phyloP scores from a whole-genome alignment of 2,329 filamentous ascomycete genomes.

The Aspergillus cejpii region DNA sequence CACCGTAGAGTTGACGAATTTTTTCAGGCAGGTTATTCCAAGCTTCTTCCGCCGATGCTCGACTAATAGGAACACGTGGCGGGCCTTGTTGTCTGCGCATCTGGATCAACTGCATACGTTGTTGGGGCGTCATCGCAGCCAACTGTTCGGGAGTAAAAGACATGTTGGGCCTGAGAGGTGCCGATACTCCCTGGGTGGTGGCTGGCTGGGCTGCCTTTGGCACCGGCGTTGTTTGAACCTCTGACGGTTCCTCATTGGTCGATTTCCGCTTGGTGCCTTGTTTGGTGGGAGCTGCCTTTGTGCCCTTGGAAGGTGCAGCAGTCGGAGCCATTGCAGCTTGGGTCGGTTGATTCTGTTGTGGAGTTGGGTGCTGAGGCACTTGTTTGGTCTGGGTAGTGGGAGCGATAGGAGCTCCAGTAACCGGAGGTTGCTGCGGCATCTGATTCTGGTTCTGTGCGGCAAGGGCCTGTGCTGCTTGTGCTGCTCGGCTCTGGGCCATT shows the following conservation, averaged over 20 bases:
- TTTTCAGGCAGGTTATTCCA: slow-evolving; percentile 37
- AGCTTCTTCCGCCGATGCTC: slow-evolving; percentile 33
- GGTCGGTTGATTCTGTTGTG: slow-evolving; percentile 24
- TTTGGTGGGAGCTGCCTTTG: slow-evolving; percentile 25
- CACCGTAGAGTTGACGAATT: slow-evolving; percentile 36
- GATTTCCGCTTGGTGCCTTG: slow-evolving; percentile 41
- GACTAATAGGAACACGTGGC: slow-evolving; percentile 27
- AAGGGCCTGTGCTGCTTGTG: slow-evolving; percentile 22
- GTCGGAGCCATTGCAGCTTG: slow-evolving; percentile 29
- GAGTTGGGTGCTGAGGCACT: slow-evolving; percentile 18
- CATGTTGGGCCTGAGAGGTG: slow-evolving; percentile 18
- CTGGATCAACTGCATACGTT: slow-evolving; percentile 33
- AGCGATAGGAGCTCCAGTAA: slow-evolving; percentile 17
- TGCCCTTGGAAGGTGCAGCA: slow-evolving; percentile 21
- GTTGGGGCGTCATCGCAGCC: slow-evolving; percentile 38
- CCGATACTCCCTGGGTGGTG: slow-evolving; percentile 15
- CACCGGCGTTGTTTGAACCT: slow-evolving; percentile 36
- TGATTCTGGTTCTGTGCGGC: slow-evolving; percentile 22
- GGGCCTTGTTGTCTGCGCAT: slow-evolving; percentile 33
- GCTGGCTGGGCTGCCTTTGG: slow-evolving; percentile 24
- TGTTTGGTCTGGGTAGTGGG: slow-evolving; percentile 22
- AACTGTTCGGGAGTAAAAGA: slow-evolving; percentile 33
- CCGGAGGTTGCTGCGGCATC: slow-evolving; percentile 18
- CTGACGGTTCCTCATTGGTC: slow-evolving; percentile 43
- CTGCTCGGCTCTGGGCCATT: slow-evolving; percentile 26